Evolutionary conservation across 192 early-diverging fungal species (phyloP).

Genomic region (Dimargaris cristalligena): DNA sequence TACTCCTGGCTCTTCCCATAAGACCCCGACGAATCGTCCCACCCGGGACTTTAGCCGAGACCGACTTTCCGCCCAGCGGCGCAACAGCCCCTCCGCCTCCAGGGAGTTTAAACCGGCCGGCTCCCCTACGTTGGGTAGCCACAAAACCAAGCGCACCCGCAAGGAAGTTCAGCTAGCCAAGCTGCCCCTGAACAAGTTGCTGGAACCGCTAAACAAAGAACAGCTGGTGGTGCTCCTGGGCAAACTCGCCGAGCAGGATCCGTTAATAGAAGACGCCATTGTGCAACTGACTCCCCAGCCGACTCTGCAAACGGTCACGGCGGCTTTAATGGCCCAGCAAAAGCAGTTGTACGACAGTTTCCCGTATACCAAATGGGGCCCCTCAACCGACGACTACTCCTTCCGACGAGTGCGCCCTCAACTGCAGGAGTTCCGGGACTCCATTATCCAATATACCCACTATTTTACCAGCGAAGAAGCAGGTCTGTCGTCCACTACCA

Average conservation of each 20-base stretch:
- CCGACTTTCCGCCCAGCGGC: neutral
- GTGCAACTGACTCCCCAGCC: slow-evolving; percentile 67
- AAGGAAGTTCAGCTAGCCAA: slow-evolving; percentile 15
- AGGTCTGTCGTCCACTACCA: no score
- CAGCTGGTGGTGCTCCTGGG: slow-evolving; percentile 59
- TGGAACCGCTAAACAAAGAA: slow-evolving; percentile 46
- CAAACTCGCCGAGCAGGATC: slow-evolving; percentile 53
- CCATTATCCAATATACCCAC: slow-evolving; percentile 51
- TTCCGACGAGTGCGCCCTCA: slow-evolving; percentile 67
- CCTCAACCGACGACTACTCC: slow-evolving; percentile 67
- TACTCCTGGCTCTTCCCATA: slow-evolving; percentile 12
- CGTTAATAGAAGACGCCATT: slow-evolving; percentile 47
- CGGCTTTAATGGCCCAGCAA: slow-evolving; percentile 46
- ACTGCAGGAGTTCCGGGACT: slow-evolving; percentile 57
- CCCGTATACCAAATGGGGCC: slow-evolving; percentile 74
- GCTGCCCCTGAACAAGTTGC: slow-evolving; percentile 29
- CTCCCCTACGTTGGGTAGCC: slow-evolving; percentile 10
- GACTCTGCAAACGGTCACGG: slow-evolving; percentile 55
- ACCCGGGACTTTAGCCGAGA: neutral
- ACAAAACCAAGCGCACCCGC: slow-evolving; percentile 22
- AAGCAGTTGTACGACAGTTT: slow-evolving; percentile 57
- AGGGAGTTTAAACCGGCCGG: neutral
- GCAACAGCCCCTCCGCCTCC: neutral
- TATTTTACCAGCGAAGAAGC: slow-evolving; percentile 59
- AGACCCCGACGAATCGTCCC: slow-evolving; percentile 8